phyloP scores from a whole-genome alignment of 1,139 yeast genomes.

The Scheffersomyces stambukii region DNA sequence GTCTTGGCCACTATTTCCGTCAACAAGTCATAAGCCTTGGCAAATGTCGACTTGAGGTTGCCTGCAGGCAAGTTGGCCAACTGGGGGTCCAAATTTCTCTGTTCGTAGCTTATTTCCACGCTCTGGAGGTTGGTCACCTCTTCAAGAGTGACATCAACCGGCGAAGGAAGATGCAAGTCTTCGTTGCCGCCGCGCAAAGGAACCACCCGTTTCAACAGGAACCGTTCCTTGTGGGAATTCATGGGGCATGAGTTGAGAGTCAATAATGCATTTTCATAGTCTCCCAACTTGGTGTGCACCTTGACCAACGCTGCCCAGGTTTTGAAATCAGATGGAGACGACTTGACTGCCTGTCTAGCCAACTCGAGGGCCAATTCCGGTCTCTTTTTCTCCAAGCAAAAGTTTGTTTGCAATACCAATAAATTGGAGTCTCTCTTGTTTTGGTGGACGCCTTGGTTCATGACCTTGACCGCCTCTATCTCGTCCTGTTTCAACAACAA shows the following conservation, averaged over 20 bases:
- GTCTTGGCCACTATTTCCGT: conserved; percentile 66
- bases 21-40: conserved; percentile 72
- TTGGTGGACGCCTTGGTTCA: conserved; percentile 56
- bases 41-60: conserved; percentile 72
- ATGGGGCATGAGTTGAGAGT: conserved; percentile 91
- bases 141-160: conserved; percentile 71
- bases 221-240: conserved; percentile 69
- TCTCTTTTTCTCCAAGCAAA: conserved; percentile 61
- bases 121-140: conserved; percentile 55
- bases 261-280: conserved; percentile 71
- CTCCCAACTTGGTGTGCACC: conserved; percentile 66
- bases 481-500: conserved; percentile 64
- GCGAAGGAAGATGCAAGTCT: conserved; percentile 70
- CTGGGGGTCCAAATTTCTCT: conserved; percentile 59
- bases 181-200: conserved; percentile 54
- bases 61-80: conserved; percentile 73
- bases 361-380: conserved; percentile 70
- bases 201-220: conserved; percentile 52
- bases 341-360: conserved; percentile 70
- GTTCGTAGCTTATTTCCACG: conserved; percentile 47
- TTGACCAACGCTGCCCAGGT: conserved; percentile 78
- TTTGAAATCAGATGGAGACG: conserved; percentile 80
- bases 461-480: conserved; percentile 65
- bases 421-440: conserved; percentile 63
- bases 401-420: conserved; percentile 63